Percentiles rank a stretch among this genome's conserved stretches.
Evolutionary conservation across 306 rosid species (phyloP).

Genomic region (Medicago lupulina): DNA sequence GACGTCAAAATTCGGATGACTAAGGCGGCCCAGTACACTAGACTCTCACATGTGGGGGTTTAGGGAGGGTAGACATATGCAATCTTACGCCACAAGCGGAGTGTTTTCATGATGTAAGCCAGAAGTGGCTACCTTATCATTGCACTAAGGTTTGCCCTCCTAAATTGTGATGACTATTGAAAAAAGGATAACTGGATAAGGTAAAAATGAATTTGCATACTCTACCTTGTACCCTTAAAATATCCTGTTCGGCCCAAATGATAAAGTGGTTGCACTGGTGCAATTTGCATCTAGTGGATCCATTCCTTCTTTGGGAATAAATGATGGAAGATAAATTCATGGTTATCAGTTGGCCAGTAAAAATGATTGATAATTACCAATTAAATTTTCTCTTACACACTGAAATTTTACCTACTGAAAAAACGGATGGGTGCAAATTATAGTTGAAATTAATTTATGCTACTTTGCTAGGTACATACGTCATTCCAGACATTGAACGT

Average conservation of each 20-base stretch:
- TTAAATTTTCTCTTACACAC: conserved; percentile 21
- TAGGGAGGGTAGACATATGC: not conserved
- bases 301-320: conserved; percentile 20
- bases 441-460: conserved; percentile 29
- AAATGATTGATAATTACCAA: conserved; percentile 30
- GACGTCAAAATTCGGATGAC: conserved; percentile 7
- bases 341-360: conserved; percentile 30
- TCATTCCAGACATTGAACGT: conserved; percentile 26
- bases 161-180: conserved; percentile 13
- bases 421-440: conserved; percentile 9
- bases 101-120: not conserved
- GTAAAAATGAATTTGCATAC: conserved; percentile 17
- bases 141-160: not conserved
- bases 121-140: not conserved
- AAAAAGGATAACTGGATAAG: not conserved
- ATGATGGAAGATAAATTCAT: conserved; percentile 17
- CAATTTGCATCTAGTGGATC: not conserved
- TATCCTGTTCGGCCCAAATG: conserved; percentile 26
- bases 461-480: conserved; percentile 22
- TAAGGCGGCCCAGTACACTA: not conserved
- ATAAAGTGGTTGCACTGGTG: conserved; percentile 24
- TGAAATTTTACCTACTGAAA: conserved; percentile 17
- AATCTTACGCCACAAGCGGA: not conserved
- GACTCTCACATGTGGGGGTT: not conserved
- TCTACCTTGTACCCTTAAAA: conserved; percentile 28